Base-by-base conservation (phyloP, 1,284 basidiomycete species). In the Ganoderma boninense region DNA sequence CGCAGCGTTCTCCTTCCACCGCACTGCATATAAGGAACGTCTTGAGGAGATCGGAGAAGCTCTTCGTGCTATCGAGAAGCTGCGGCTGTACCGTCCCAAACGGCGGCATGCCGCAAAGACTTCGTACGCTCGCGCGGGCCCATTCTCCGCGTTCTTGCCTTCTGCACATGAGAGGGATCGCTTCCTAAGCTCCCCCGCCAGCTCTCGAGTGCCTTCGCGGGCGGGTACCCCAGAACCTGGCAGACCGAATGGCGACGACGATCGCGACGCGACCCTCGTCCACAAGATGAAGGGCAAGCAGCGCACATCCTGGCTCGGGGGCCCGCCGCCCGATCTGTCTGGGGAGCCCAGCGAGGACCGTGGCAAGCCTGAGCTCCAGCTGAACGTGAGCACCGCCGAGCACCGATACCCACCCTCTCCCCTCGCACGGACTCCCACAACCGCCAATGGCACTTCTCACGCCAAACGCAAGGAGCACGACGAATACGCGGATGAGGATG, bases 11-110 rank as follows among this genome's bases (percentile, higher is more conserved):
- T 84, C 87, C 32, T 95, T 95, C 82, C 94, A 95, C 78, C 87
- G 85, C 60, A 91, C 88, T 10, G 94, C 94, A 16, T 95, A 90
- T 77, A 87, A 87, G 71, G 93, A 95, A 46, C 92, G 93, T 65
- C 84, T 94, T 18, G 86, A 89, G 13, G 81, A 84, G 26, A 85
- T 94, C 2, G 82, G 84, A 61, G 81, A 85, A 64, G 84, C 89
- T 3, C 85, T 95, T 32, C 79, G 80, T 26, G 88, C 89, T 44
- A 87, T 95, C 68, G 93, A 95, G 80, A 86, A 86, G 74, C 86
- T 95, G 43, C 88, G 92, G 54, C 83, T 87, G 69, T 92, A 92
- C 80, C 88, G 88, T 49, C 94, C 93, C n/a, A 91, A 90, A 71
- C 74, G 79, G 43, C 70, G 66, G 2, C 76, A 74, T 40, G 65